These are phyloP conservation scores for Penicillium longicatenatum DNA, from an alignment of 495 filamentous ascomycete species.

Conservation along the genomic window DNA sequence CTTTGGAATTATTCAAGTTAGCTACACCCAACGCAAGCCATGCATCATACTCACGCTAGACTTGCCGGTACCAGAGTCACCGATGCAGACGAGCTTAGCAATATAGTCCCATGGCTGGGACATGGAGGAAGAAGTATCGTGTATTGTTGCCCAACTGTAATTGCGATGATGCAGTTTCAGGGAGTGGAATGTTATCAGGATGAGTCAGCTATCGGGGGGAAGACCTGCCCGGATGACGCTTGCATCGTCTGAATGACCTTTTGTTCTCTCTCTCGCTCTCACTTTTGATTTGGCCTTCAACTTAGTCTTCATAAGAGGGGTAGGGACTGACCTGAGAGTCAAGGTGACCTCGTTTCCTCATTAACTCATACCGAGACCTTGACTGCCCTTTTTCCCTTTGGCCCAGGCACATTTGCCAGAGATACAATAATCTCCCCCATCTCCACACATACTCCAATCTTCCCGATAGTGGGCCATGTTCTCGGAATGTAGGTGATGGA, in stretches of 20 bases:
- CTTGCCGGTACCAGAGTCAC: constrained; percentile 93
- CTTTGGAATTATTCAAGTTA: constrained; percentile 34
- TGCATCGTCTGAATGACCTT: constrained; percentile 31
- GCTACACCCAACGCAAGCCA: background rate
- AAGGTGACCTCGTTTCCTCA: background rate
- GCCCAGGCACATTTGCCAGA: background rate
- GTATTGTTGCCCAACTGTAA: constrained; percentile 6
- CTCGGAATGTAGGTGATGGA: constrained; percentile 81
- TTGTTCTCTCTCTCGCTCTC: background rate
- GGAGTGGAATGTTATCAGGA: constrained; percentile 16
- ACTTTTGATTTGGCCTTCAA: background rate
- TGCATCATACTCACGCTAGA: constrained; percentile 57
- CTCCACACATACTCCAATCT: constrained; percentile 20
- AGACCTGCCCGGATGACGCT: constrained; percentile 43
- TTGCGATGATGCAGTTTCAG: constrained; percentile 6
- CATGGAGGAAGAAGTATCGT: constrained; percentile 52
- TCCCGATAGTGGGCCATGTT: constrained; percentile 67
- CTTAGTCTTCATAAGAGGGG: background rate
- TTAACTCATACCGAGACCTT: background rate
- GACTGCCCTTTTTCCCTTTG: background rate
- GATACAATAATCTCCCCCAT: constrained; percentile 11
- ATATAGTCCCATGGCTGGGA: constrained; percentile 94
- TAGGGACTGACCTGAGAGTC: constrained; percentile 1
- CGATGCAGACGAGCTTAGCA: constrained; percentile 96
- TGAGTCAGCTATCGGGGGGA: constrained; percentile 45